phyloP scores from a whole-genome alignment of 768 basidiomycete species.

The Pisolithus tinctorius region DNA sequence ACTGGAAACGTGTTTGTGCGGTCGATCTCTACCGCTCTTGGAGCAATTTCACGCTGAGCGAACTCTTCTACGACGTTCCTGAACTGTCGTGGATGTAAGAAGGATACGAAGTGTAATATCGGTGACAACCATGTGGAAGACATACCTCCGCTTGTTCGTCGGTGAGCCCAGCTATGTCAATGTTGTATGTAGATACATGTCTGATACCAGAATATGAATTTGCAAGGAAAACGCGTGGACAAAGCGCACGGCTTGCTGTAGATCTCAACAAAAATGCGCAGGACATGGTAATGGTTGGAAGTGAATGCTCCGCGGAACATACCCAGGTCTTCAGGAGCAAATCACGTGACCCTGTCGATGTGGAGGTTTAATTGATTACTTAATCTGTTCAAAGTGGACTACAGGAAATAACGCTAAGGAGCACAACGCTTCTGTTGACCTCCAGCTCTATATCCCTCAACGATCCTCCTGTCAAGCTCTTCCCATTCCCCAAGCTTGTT shows the following conservation, averaged over 20 bases:
- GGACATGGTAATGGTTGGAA: constrained; percentile 6
- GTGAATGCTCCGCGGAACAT: not conserved
- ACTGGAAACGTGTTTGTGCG: constrained; percentile 74
- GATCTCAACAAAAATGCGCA: constrained; percentile 11
- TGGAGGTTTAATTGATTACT: too few relatives aligned
- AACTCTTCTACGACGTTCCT: constrained; percentile 73
- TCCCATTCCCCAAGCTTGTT: constrained; percentile 63
- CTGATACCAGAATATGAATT: constrained; percentile 2
- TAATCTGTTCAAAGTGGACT: not conserved
- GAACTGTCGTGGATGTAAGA: constrained; percentile 45
- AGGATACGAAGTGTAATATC: not conserved
- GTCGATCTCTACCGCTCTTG: constrained; percentile 82
- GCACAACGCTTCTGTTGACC: constrained; percentile 13
- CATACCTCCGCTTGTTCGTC: constrained; percentile 75
- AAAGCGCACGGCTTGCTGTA: constrained; percentile 2
- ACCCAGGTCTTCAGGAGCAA: not conserved
- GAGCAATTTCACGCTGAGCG: constrained; percentile 77
- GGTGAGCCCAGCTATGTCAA: constrained; percentile 67
- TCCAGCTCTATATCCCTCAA: constrained; percentile 31
- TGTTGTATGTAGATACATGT: constrained; percentile 55
- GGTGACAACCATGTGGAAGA: constrained; percentile 1
- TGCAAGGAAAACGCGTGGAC: not conserved
- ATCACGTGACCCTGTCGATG: not conserved
- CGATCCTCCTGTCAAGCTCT: constrained; percentile 65
- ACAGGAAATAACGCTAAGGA: constrained; percentile 6